Conservation (phyloP, 805 yeast genomes). For the Candida hispaniensis region DNA sequence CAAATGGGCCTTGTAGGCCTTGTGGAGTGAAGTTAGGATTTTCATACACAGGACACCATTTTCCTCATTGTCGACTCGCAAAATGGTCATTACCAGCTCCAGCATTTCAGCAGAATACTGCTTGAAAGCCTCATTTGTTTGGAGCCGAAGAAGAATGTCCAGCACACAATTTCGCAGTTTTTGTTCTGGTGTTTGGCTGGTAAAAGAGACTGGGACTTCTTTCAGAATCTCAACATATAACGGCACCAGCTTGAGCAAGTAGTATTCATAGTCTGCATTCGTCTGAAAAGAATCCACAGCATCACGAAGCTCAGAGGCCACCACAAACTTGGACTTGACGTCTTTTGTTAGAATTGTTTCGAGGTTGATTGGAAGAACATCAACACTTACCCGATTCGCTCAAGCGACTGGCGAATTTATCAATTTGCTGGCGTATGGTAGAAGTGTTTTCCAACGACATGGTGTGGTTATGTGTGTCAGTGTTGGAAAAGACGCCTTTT, state of each 20-base stretch:
- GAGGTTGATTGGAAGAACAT: too few relatives aligned
- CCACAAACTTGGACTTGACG: constrained; percentile 50
- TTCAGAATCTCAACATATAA: constrained; percentile 53
- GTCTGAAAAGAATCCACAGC: constrained; percentile 75
- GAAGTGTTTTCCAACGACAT: too few relatives aligned
- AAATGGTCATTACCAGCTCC: constrained; percentile 45
- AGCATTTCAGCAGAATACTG: constrained; percentile 54
- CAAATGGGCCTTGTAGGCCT: constrained; percentile 55
- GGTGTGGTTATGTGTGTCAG: too few relatives aligned
- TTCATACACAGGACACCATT: constrained; percentile 89
- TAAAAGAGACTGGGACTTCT: constrained; percentile 62
- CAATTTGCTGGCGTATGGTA: too few relatives aligned
- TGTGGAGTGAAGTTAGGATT: constrained; percentile 72
- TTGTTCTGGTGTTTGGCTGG: constrained; percentile 51
- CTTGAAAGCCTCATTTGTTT: constrained; percentile 70
- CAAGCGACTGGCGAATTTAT: too few relatives aligned
- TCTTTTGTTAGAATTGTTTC: too few relatives aligned
- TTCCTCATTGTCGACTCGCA: constrained; percentile 81
- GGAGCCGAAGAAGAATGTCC: constrained; percentile 71
- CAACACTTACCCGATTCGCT: too few relatives aligned
- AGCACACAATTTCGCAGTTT: constrained; percentile 65
- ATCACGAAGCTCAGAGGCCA: constrained; percentile 74
- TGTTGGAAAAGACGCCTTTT: too few relatives aligned
- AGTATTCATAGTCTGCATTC: constrained; percentile 69
- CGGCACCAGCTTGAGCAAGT: constrained; percentile 60